These are phyloP conservation scores for Adansonia digitata DNA, from an alignment of 345 rosid species.

Conservation along the genomic window DNA sequence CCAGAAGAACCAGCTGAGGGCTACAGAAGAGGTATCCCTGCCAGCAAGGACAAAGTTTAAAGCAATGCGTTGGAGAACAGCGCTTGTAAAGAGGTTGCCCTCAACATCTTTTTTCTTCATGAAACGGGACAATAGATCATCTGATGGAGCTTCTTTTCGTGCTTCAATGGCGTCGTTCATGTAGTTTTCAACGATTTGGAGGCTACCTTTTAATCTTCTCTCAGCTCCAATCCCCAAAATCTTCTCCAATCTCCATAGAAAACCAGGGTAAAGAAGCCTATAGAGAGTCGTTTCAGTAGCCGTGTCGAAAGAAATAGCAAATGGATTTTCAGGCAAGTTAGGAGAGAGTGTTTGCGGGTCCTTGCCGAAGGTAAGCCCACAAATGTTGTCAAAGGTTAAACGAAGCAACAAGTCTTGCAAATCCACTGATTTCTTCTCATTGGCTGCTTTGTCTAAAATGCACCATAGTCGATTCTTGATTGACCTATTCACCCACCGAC, in stretches of 20 bases:
- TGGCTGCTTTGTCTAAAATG: slow-evolving; percentile 54
- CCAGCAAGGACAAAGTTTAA: slow-evolving; percentile 90
- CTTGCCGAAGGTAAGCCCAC: slow-evolving; percentile 85
- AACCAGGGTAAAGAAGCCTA: slow-evolving; percentile 69
- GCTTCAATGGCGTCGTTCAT: slow-evolving; percentile 65
- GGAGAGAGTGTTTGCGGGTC: slow-evolving; percentile 78
- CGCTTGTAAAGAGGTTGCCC: slow-evolving; percentile 51
- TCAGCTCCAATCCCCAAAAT: slow-evolving; percentile 57
- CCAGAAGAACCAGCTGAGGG: slow-evolving; percentile 95
- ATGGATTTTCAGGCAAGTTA: slow-evolving; percentile 70
- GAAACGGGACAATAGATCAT: slow-evolving; percentile 74
- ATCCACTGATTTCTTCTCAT: slow-evolving; percentile 45
- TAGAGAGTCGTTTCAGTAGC: slow-evolving; percentile 88
- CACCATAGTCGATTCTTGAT: slow-evolving; percentile 77
- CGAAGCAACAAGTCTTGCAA: slow-evolving; percentile 81
- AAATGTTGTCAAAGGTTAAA: slow-evolving; percentile 82
- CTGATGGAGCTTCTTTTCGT: slow-evolving; percentile 66
- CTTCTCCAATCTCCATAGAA: slow-evolving; percentile 66
- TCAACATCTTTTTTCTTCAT: slow-evolving; percentile 66
- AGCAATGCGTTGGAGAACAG: slow-evolving; percentile 80
- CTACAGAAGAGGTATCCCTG: slow-evolving; percentile 88
- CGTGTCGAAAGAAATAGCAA: slow-evolving; percentile 61
- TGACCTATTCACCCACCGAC: slow-evolving; percentile 83
- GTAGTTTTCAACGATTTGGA: slow-evolving; percentile 56
- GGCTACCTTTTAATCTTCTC: slow-evolving; percentile 46